A percentile compares a stretch with the other conserved stretches of the same genome.
Evolutionary conservation across 805 yeast genomes (phyloP).

Genomic region (Pichia pseudocactophila): DNA sequence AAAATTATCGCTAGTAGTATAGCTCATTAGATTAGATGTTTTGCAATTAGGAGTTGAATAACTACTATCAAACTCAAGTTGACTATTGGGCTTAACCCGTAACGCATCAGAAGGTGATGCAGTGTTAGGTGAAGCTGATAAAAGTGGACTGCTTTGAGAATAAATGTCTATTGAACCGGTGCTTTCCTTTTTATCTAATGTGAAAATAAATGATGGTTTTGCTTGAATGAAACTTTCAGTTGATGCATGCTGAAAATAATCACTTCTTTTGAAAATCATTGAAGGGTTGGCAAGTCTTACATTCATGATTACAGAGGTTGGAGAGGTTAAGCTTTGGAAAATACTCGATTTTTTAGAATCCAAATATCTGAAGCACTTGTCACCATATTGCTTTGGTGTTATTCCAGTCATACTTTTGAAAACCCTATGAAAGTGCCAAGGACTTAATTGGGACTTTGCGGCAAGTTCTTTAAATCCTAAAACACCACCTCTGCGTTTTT

Average conservation of each 20-base stretch:
- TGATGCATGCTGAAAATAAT: no score
- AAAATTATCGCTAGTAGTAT: no score
- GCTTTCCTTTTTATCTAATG: no score
- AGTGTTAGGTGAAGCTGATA: no score
- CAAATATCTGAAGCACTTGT: conserved; percentile 61
- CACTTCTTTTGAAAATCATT: conserved; percentile 1
- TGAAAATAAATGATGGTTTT: background rate
- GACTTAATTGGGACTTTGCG: conserved; percentile 69
- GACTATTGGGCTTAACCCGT: no score
- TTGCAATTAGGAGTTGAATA: no score
- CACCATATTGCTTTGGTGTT: conserved; percentile 86
- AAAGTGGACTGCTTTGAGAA: no score
- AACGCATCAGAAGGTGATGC: no score
- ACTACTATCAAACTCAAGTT: no score
- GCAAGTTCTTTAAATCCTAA: conserved; percentile 83
- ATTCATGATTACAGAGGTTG: conserved; percentile 23
- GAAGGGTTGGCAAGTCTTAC: conserved; percentile 29
- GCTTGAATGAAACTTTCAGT: background rate
- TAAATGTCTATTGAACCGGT: no score
- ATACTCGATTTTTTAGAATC: conserved; percentile 24
- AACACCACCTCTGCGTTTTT: conserved; percentile 67
- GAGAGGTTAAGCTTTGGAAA: conserved; percentile 8
- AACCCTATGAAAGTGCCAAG: conserved; percentile 92
- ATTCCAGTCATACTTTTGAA: conserved; percentile 79
- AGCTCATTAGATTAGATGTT: no score